phyloP scores from a whole-genome alignment of 208 protist species.

The Leishmania turanica region DNA sequence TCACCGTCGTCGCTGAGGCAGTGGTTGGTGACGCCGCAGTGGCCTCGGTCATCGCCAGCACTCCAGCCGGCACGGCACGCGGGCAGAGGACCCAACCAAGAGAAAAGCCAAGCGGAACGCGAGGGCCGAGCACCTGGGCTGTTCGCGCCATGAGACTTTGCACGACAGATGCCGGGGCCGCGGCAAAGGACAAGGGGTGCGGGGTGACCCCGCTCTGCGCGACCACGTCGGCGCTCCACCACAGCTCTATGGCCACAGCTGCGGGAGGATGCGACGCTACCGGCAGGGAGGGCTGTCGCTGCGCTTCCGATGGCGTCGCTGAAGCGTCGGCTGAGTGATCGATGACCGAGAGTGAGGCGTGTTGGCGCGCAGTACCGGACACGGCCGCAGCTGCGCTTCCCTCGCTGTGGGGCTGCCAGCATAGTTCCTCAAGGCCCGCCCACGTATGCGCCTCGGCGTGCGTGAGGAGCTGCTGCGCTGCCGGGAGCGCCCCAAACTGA shows the following conservation, averaged over 20 bases:
- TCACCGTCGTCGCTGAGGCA: not conserved
- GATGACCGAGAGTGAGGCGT: not conserved
- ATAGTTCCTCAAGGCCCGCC: constrained; percentile 13
- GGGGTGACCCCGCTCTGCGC: constrained; percentile 10
- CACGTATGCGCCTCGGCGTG: constrained; percentile 3
- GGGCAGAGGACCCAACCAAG: constrained; percentile 41
- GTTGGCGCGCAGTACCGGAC: not conserved
- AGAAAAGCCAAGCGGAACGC: constrained; percentile 34
- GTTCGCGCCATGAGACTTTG: constrained; percentile 13
- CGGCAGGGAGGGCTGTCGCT: not conserved
- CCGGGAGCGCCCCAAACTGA: constrained; percentile 46
- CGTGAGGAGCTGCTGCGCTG: constrained; percentile 25
- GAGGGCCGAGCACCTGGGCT: constrained; percentile 4
- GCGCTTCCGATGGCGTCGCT: not conserved
- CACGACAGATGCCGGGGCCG: constrained; percentile 4
- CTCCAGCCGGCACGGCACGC: not conserved
- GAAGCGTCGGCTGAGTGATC: not conserved
- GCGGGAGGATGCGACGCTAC: not conserved
- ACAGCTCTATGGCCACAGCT: constrained; percentile 30
- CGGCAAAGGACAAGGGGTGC: constrained; percentile 9
- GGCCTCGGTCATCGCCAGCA: not conserved
- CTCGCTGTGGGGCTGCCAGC: not conserved
- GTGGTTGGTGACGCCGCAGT: not conserved
- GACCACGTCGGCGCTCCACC: constrained; percentile 60
- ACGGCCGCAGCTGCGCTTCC: not conserved